phyloP scores from a whole-genome alignment of 345 rosid species.

The Gynandropsis gynandra region DNA sequence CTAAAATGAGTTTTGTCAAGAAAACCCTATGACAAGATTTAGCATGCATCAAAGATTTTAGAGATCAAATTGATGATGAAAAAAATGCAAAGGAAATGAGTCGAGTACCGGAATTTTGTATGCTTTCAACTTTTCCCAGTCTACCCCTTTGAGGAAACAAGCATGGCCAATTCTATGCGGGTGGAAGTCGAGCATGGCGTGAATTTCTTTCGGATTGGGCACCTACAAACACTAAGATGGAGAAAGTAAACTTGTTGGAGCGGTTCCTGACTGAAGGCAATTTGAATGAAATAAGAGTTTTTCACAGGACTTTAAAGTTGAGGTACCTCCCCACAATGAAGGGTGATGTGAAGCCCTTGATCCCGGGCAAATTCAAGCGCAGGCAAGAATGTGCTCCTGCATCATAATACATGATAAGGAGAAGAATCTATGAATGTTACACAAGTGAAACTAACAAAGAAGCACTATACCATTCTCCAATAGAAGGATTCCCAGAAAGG shows the following conservation, averaged over 20 bases:
- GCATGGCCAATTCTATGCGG: slow-evolving; percentile 95
- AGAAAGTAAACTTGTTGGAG: slow-evolving; percentile 26
- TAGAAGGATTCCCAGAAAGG: slow-evolving; percentile 90
- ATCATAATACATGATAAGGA: slow-evolving; percentile 16
- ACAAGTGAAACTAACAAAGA: background rate
- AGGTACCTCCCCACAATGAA: slow-evolving; percentile 94
- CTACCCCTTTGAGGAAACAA: slow-evolving; percentile 54
- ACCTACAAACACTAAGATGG: slow-evolving; percentile 71
- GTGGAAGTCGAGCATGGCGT: slow-evolving; percentile 71
- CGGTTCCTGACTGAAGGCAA: background rate
- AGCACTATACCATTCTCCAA: slow-evolving; percentile 70
- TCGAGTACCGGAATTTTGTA: slow-evolving; percentile 53
- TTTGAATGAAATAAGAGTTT: slow-evolving; percentile 2
- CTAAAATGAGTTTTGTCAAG: too few relatives aligned
- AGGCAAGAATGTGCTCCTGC: slow-evolving; percentile 77
- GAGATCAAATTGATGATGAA: background rate
- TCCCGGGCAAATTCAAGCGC: slow-evolving; percentile 68
- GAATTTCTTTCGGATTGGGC: slow-evolving; percentile 70
- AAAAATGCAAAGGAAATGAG: background rate
- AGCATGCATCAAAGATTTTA: background rate
- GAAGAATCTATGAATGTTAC: background rate
- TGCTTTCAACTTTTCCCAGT: slow-evolving; percentile 56
- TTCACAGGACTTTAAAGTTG: too few relatives aligned
- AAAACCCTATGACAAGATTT: too few relatives aligned
- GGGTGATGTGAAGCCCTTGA: slow-evolving; percentile 69